Conservation (phyloP, 352 stramenopile genomes). For the Phytophthora tentaculata region DNA sequence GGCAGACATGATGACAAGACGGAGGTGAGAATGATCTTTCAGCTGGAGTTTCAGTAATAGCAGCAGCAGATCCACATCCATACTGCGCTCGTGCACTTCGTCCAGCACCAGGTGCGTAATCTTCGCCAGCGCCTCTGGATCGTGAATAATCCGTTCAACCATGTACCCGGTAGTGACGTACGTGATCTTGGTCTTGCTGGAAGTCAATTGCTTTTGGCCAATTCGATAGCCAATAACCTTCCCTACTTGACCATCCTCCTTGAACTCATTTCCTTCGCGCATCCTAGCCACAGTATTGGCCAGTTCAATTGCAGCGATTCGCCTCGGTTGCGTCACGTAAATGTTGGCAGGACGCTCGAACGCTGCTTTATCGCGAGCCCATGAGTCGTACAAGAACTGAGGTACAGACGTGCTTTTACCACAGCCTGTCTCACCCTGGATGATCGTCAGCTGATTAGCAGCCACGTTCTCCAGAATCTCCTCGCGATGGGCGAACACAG, state of each 20-base stretch:
- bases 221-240: constrained; percentile 83
- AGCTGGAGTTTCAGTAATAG: constrained; percentile 89
- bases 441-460: constrained; percentile 90
- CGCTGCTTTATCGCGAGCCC: constrained; percentile 36
- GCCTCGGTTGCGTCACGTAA: constrained; percentile 95
- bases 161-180: constrained; percentile 98
- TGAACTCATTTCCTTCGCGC: constrained; percentile 79
- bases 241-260: constrained; percentile 64
- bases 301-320: constrained; percentile 92
- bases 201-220: constrained; percentile 92
- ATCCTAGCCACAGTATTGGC: constrained; percentile 94
- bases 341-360: constrained; percentile 87
- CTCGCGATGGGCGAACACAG: constrained; percentile 88
- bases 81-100: constrained; percentile 94
- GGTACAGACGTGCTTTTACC: constrained; percentile 97
- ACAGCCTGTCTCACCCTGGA: constrained; percentile 95
- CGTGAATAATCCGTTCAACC: constrained; percentile 94
- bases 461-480: constrained; percentile 87
- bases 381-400: constrained; percentile 91
- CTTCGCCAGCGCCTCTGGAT: constrained; percentile 83
- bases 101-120: constrained; percentile 97
- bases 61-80: constrained; percentile 97
- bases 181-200: constrained; percentile 92
- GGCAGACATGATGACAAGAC: constrained; percentile 96
- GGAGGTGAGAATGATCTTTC: constrained; percentile 68